These are phyloP conservation scores for Dacryopinax primogenitus DNA, from an alignment of 768 basidiomycete species.

Conservation along the genomic window DNA sequence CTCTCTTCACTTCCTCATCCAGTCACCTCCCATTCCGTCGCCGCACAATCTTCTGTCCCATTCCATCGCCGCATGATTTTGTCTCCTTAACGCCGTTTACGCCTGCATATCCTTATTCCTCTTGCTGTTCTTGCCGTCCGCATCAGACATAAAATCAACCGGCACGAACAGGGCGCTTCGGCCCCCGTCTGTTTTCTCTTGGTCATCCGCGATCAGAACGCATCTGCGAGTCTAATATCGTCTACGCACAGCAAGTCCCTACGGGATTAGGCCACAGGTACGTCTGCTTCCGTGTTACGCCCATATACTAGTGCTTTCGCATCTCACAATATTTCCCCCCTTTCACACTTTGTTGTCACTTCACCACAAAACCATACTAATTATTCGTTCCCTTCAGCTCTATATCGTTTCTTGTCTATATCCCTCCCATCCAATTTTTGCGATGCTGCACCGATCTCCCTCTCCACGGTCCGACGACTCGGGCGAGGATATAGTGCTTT, in stretches of 20 bases:
- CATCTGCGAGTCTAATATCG: background rate
- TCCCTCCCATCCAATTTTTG: no score
- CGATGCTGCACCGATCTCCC: background rate
- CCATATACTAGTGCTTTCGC: background rate
- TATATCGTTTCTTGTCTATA: no score
- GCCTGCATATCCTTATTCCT: background rate
- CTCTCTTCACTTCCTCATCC: background rate
- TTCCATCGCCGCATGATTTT: no score
- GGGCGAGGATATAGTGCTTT: background rate
- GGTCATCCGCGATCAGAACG: background rate
- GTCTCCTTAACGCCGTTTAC: no score
- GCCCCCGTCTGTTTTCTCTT: background rate
- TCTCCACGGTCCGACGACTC: background rate
- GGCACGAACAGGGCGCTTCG: no score
- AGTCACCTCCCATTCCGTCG: background rate
- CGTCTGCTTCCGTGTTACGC: slow-evolving; percentile 1
- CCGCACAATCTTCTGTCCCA: background rate
- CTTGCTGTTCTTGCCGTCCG: background rate
- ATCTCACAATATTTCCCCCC: background rate
- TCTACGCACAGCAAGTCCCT: background rate
- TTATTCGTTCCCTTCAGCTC: no score
- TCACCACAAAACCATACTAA: background rate
- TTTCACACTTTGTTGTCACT: background rate
- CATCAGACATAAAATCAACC: no score
- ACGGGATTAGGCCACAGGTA: slow-evolving; percentile 3